Evolutionary conservation across 2,329 filamentous ascomycete species (phyloP), one percentile per base, ranked within the genome.

Genomic region (Aspergillus sergii): DNA sequence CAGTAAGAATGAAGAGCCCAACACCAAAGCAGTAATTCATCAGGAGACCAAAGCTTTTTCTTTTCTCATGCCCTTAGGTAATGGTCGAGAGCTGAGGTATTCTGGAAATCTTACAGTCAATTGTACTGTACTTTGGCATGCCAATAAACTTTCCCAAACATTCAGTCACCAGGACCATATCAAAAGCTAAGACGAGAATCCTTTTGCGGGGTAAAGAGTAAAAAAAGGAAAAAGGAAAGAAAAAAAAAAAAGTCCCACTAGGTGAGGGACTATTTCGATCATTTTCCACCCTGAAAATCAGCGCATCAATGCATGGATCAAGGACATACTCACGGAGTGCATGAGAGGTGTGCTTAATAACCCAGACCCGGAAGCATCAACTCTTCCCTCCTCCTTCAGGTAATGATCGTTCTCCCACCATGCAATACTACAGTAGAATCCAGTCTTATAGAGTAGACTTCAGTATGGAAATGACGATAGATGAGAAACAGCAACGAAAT

Each of bases 151-250:
- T 55, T 55, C 51, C 32, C 51, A 55, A 23, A 14, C 16, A 54
- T 36, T 54, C 51, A 54, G 51, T 54, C 51, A 54, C 51, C 51
- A 54, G 51, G 51, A 36, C 51, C 51, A 54, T 23, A 54, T 54
- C 28, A 54, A 34, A 36, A 54, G 19, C 30, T 34, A 39, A 55
- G 48, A 3, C 12, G 14, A 55, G n/a, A 21, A 55, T 39, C 32
- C n/a, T 55, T 55, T 41, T 55, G 51, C 51, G 51, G 51, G 51
- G 51, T 55, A 55, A 55, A 55, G 14, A 21, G 7, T n/a, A 55
- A 9, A 32, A 14, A 23, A 39, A 39, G n/a, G 4, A 39, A 8
- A 23, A 39, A 39, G 16, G 9, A 19, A 55, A 12, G 23, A 21
- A 54, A 30, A 23, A n/a, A 26, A 21, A 54, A 30, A 23, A 30